Evolutionary conservation across 2,329 filamentous ascomycete genomes (phyloP).

Genomic region (Sporothrix brunneoviolacea): DNA sequence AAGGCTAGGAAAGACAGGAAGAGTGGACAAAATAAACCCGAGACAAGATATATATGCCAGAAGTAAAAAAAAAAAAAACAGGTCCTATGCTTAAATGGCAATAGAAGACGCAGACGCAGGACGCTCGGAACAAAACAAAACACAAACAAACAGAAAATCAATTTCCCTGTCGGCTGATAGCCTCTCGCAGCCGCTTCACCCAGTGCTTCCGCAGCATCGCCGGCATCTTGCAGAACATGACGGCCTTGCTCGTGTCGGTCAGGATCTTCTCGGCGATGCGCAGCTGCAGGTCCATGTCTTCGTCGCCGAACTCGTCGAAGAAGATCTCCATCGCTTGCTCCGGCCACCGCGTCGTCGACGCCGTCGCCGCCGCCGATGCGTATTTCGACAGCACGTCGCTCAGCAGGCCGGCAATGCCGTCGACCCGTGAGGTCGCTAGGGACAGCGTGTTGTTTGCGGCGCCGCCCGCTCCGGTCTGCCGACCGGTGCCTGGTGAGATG

Average conservation of each 20-base stretch:
- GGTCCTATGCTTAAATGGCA: neutral
- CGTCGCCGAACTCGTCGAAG: conserved; percentile 50
- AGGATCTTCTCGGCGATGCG: conserved; percentile 53
- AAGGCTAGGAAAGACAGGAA: no score
- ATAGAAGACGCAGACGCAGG: neutral
- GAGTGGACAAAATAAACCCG: no score
- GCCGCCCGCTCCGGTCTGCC: neutral
- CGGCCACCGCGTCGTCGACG: conserved; percentile 41
- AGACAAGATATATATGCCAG: no score
- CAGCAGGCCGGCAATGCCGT: conserved; percentile 27
- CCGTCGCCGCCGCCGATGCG: conserved; percentile 23
- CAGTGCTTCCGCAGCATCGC: conserved; percentile 46
- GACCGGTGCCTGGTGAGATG: no score
- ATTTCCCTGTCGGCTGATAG: conserved; percentile 26
- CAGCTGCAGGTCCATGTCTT: conserved; percentile 52
- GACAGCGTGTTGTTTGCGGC: conserved; percentile 10
- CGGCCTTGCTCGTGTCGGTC: conserved; percentile 53
- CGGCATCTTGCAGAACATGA: conserved; percentile 58
- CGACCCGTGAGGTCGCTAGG: conserved; percentile 19
- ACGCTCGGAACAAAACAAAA: neutral
- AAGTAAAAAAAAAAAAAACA: neutral
- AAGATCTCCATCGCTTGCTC: conserved; percentile 54
- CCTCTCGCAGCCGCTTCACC: conserved; percentile 46
- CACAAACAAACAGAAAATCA: neutral
- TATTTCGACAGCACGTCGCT: conserved; percentile 34